Conservation (phyloP, 352 stramenopile species). For the Phytopythium aichiense region DNA sequence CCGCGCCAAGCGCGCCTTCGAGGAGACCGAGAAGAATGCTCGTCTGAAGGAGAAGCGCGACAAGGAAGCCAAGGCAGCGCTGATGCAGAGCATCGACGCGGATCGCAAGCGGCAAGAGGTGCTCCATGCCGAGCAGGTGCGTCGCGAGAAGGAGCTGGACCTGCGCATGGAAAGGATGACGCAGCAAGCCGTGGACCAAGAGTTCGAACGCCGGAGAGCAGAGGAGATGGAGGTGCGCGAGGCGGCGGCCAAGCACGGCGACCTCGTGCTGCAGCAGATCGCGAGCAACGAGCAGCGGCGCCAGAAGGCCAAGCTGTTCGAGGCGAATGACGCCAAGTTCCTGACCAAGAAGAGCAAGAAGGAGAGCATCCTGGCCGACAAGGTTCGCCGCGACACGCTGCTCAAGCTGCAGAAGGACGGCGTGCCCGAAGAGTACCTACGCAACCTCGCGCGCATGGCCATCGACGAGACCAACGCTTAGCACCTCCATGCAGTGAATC, state of each 20-base stretch:
- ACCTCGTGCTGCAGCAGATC: constrained; percentile 48
- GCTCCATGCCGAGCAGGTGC: constrained; percentile 42
- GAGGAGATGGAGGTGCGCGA: constrained; percentile 22
- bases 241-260: constrained; percentile 33
- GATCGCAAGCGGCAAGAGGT: constrained; percentile 57
- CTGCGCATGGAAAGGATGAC: constrained; percentile 39
- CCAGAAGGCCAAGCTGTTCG: constrained; percentile 57
- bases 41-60: constrained; percentile 50
- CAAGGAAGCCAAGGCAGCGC: constrained; percentile 28
- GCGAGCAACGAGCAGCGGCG: constrained; percentile 44
- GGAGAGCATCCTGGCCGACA: constrained; percentile 73
- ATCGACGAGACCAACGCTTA: constrained; percentile 65
- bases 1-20: constrained; percentile 69
- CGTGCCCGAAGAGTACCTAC: constrained; percentile 64
- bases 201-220: constrained; percentile 23
- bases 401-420: constrained; percentile 56
- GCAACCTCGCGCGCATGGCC: constrained; percentile 53
- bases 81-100: constrained; percentile 45
- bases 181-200: constrained; percentile 35
- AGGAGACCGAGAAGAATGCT: constrained; percentile 55
- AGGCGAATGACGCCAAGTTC: constrained; percentile 67
- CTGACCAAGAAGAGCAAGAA: constrained; percentile 68
- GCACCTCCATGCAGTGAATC: neutral
- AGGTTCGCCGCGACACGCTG: constrained; percentile 60
- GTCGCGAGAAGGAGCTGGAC: constrained; percentile 31